Conservation (phyloP, 2,329 filamentous ascomycete species). For the Catunica adiposa region DNA sequence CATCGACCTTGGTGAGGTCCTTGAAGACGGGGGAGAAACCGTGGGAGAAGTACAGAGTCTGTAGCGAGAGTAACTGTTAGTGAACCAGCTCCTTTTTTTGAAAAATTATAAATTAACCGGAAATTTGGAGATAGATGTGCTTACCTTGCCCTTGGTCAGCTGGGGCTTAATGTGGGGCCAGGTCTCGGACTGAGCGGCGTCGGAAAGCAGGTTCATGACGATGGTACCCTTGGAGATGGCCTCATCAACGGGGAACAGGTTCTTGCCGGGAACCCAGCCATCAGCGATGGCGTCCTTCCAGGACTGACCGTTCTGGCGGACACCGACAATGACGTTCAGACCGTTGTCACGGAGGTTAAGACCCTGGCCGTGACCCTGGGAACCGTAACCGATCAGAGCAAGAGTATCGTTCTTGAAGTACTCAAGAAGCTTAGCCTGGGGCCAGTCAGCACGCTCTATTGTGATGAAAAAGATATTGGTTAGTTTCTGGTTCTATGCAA, state of each 20-base stretch:
- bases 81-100: background rate
- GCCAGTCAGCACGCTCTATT: conserved; percentile 93
- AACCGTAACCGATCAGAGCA: conserved; percentile 95
- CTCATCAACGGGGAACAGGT: conserved; percentile 96
- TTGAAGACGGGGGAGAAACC: conserved; percentile 99
- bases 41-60: conserved; percentile 99
- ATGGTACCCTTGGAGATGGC: conserved; percentile 87
- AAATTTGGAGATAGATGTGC: conserved; percentile 18
- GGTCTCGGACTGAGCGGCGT: conserved; percentile 96
- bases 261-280: conserved; percentile 96
- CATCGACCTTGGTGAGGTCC: conserved; percentile 96
- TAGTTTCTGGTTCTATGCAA: background rate
- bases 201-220: conserved; percentile 97
- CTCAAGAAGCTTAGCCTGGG: conserved; percentile 91
- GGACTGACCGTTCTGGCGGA: conserved; percentile 93
- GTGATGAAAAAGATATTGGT: conserved; percentile 9
- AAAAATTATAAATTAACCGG: background rate
- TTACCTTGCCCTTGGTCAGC: conserved; percentile 93
- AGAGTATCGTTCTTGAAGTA: conserved; percentile 99
- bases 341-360: conserved; percentile 99
- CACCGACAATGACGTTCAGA: conserved; percentile 96
- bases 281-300: conserved; percentile 97
- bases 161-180: conserved; percentile 98
- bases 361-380: conserved; percentile 96
- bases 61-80: conserved; percentile 4